A percentile compares a stretch with the other conserved stretches of the same genome.
Conservation (phyloP, 139 green algal species). For the Protoeuglena noctilucae region DNA sequence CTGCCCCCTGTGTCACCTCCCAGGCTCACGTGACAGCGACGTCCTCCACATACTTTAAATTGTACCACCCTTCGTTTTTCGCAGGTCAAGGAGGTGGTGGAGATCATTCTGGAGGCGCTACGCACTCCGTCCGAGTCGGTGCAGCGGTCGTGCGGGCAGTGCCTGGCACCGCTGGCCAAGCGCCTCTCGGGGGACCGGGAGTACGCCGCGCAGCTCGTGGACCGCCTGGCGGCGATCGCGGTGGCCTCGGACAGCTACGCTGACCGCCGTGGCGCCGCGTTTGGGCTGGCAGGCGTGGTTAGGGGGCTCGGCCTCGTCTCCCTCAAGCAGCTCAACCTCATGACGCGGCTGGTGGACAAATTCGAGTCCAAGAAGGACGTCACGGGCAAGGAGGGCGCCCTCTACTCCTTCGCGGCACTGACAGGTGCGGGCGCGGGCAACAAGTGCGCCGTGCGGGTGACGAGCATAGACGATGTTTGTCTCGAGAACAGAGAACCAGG, state of each 20-base stretch:
- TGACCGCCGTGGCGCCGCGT: conserved; percentile 75
- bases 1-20: background rate
- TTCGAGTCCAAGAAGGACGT: conserved; percentile 52
- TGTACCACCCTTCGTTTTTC: background rate
- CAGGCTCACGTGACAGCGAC: background rate
- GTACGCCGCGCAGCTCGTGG: conserved; percentile 29
- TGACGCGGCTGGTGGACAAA: conserved; percentile 66
- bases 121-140: conserved; percentile 75
- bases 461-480: no score
- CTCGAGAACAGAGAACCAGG: no score
- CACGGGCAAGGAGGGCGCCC: conserved; percentile 52
- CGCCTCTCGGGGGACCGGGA: conserved; percentile 9
- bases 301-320: conserved; percentile 76
- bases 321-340: conserved; percentile 63
- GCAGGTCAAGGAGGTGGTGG: conserved; percentile 33
- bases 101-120: conserved; percentile 58
- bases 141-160: conserved; percentile 68
- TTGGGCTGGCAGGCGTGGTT: conserved; percentile 73
- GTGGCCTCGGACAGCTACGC: conserved; percentile 35
- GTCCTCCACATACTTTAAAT: background rate
- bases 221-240: conserved; percentile 21
- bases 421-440: no score
- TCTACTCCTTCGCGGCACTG: conserved; percentile 88
- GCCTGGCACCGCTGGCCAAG: conserved; percentile 62
- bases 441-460: no score